These are phyloP conservation scores for Eucalyptus pauciflora DNA, from an alignment of 345 rosid genomes.

Conservation along the genomic window DNA sequence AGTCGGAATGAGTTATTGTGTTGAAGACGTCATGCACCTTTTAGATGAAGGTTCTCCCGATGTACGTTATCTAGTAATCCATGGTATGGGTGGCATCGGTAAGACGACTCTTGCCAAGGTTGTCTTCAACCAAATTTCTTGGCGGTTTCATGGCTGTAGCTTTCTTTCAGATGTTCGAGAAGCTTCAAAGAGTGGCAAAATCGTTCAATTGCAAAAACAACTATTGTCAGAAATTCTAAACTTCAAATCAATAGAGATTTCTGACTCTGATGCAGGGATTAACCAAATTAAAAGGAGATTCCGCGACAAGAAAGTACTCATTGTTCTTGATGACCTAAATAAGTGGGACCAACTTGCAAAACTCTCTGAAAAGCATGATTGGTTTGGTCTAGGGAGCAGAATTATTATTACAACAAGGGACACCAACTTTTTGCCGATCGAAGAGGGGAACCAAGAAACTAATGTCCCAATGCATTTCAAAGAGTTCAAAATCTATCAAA, in stretches of 20 bases:
- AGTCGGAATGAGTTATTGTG: too few relatives aligned
- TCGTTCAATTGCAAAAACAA: background rate
- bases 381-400: background rate
- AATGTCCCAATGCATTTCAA: background rate
- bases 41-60: background rate
- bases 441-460: background rate
- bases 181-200: background rate
- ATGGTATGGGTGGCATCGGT: background rate
- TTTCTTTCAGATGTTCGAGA: background rate
- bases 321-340: background rate
- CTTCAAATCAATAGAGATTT: background rate
- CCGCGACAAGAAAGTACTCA: background rate
- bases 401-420: background rate
- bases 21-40: background rate
- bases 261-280: background rate
- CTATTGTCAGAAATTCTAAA: background rate
- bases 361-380: background rate
- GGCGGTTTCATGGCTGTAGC: background rate
- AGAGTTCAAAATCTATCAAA: background rate
- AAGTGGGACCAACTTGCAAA: background rate
- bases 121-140: background rate
- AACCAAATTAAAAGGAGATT: background rate
- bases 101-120: background rate
- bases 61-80: background rate
- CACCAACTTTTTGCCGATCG: background rate